Conservation (phyloP, 1,139 yeast species). For the Blastobotrys illinoisensis region DNA sequence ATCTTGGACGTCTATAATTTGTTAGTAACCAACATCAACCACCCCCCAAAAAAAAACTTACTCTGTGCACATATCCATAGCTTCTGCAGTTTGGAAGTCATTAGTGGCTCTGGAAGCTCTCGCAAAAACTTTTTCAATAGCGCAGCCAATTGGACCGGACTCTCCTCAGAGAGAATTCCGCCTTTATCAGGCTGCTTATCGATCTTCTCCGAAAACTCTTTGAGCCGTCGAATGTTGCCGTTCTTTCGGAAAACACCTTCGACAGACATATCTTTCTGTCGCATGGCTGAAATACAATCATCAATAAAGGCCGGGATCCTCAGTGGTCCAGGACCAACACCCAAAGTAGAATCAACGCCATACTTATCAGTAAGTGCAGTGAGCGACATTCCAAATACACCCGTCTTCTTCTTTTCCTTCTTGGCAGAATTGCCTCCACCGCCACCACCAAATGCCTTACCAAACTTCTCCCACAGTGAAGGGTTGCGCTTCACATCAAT, state of each 20-base stretch:
- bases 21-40: slow-evolving; percentile 5
- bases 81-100: slow-evolving; percentile 71
- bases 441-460: slow-evolving; percentile 36
- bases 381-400: slow-evolving; percentile 78
- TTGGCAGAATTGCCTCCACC: slow-evolving; percentile 32
- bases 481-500: slow-evolving; percentile 51
- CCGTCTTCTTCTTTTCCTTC: slow-evolving; percentile 30
- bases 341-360: slow-evolving; percentile 83
- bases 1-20: slow-evolving; percentile 35
- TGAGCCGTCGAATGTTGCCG: slow-evolving; percentile 83
- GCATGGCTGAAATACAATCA: slow-evolving; percentile 75
- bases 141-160: slow-evolving; percentile 92
- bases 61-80: slow-evolving; percentile 76
- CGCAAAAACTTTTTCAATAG: slow-evolving; percentile 85
- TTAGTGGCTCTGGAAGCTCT: slow-evolving; percentile 86
- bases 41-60: slow-evolving; percentile 10
- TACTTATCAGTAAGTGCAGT: slow-evolving; percentile 64
- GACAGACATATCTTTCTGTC: slow-evolving; percentile 91
- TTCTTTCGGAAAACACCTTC: slow-evolving; percentile 96
- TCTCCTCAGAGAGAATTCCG: slow-evolving; percentile 71
- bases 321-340: slow-evolving; percentile 72
- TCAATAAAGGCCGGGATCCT: slow-evolving; percentile 84
- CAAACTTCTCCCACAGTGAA: slow-evolving; percentile 68
- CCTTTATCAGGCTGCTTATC: slow-evolving; percentile 68
- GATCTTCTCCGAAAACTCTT: slow-evolving; percentile 68